Evolutionary conservation across 495 filamentous ascomycete genomes (phyloP).

Genomic region (Neurospora sp.): DNA sequence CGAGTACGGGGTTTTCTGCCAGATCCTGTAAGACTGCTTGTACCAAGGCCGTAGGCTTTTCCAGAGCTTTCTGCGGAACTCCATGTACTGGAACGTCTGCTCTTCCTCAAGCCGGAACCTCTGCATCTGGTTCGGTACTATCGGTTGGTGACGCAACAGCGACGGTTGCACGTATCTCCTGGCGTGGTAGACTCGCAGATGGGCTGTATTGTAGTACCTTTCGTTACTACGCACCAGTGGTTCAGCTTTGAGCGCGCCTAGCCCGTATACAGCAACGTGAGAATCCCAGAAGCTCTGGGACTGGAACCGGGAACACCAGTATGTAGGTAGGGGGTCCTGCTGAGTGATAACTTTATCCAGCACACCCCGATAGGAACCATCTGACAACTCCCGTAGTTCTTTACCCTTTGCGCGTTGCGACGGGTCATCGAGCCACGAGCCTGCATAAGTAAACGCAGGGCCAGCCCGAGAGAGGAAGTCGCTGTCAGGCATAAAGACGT

Average conservation of each 20-base stretch:
- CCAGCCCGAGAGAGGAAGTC: neutral
- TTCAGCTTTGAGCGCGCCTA: neutral
- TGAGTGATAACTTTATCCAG: neutral
- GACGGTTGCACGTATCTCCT: neutral
- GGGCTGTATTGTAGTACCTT: neutral
- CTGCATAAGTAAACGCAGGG: neutral
- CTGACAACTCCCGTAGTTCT: neutral
- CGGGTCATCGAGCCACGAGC: neutral
- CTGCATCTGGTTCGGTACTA: neutral
- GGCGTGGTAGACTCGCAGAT: neutral
- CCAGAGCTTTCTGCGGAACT: neutral
- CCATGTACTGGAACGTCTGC: neutral
- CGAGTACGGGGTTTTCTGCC: neutral
- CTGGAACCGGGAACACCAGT: neutral
- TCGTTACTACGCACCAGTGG: neutral
- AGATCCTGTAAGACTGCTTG: neutral
- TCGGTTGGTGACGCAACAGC: neutral
- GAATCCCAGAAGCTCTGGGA: neutral
- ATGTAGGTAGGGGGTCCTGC: neutral
- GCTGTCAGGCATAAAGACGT: neutral
- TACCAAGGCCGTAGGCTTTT: neutral
- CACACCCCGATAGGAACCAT: neutral
- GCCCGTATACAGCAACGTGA: neutral
- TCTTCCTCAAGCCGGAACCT: neutral
- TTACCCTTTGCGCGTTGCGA: neutral